Conservation (phyloP, 345 rosid species). For the Hibiscus tridactylites region DNA sequence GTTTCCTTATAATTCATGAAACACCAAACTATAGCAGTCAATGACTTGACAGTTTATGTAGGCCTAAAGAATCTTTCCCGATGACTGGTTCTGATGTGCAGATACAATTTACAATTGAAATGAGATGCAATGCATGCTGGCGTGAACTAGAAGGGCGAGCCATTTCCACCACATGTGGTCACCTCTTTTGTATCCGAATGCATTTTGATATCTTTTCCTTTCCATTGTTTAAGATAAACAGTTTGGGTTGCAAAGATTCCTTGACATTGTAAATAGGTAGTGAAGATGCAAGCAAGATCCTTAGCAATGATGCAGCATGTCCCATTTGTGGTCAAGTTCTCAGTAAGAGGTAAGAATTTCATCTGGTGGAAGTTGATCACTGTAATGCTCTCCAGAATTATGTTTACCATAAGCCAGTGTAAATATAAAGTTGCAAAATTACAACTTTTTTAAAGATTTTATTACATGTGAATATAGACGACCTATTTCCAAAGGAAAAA, state of each 20-base stretch:
- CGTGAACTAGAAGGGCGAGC: conserved; percentile 92
- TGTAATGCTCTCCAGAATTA: conserved; percentile 1
- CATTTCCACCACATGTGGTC: conserved; percentile 83
- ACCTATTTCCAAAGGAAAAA: no score
- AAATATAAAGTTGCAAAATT: no score
- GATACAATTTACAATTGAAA: conserved; percentile 29
- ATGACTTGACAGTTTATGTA: background rate
- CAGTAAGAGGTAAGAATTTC: conserved; percentile 58
- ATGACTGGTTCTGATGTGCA: conserved; percentile 3
- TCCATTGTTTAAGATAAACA: background rate
- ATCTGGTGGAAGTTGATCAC: background rate
- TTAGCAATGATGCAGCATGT: conserved; percentile 82
- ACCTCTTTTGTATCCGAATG: conserved; percentile 66
- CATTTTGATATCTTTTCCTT: conserved; percentile 4
- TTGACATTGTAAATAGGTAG: conserved; percentile 56
- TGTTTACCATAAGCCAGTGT: no score
- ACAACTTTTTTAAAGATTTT: no score
- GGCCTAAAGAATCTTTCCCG: background rate
- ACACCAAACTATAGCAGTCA: background rate
- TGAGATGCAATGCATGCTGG: conserved; percentile 99
- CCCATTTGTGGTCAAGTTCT: conserved; percentile 98
- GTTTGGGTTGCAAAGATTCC: conserved; percentile 22
- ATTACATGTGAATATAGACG: no score
- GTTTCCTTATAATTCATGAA: no score
- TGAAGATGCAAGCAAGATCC: conserved; percentile 91